Base-by-base conservation (phyloP, 2,329 filamentous ascomycete species). In the Cercospora zeina region DNA sequence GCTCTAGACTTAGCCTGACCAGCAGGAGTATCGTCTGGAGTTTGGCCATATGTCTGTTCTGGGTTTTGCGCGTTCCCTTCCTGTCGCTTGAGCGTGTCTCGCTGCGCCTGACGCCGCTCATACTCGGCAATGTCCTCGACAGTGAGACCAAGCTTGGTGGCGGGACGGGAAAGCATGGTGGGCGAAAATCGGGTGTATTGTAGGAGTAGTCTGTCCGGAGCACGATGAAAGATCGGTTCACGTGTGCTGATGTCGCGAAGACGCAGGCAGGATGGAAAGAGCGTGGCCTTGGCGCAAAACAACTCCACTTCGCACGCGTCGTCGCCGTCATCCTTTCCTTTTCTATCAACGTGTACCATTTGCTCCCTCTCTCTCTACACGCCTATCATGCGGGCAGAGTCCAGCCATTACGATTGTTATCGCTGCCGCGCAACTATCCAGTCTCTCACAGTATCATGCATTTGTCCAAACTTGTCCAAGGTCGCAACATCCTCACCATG, bases 111-210 rank as follows among this genome's bases (percentile, higher is more conserved):
- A 30, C 72, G 72, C 50, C 70, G 67, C 58, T 75, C 72, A 56
- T 73, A 76, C 10, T 67, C 68, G 10, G 66, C 62, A 21, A 76
- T 67, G 56, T 76, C 74, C 16, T 75, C 73, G n/a, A 68, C 63
- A 13, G 71, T 73, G 21, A 75, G 69, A 7, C 67, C 68, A 49
- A 76, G 72, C 49, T 73, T 74, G 8, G 74, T 76, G 4, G 74
- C 64, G 39, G 72, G 72, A 14, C 74, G 72, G 30, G 73, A 74
- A 2, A 76, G 67, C 74, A 76, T 76, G 21, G 33, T 30, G 31
- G 14, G 19, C 1, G 47, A 1, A 33, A 31, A 19, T 7, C 47
- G 30, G 19, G 49, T 14, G 42, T 24, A 24, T 2, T 45, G 19
- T 49, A 49, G 14, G 21, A 30, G 27, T 27, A 7, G 13, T 49